A percentile compares a stretch with the other conserved stretches of the same genome.
These are phyloP conservation scores for Cardamine occulta DNA, from an alignment of 345 rosid genomes.

Conservation along the genomic window DNA sequence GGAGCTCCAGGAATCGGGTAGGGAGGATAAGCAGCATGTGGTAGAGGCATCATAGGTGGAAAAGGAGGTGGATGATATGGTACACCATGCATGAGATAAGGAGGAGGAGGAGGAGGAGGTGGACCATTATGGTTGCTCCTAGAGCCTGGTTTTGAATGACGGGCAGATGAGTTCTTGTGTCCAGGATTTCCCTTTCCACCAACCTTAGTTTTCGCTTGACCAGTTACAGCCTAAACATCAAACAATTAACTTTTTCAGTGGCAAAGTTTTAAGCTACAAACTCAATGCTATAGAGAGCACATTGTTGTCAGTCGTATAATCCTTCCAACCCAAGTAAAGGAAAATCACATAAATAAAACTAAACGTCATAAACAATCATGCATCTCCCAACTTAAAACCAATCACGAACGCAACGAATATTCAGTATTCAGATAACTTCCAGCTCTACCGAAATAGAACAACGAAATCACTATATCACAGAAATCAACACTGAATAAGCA, in stretches of 20 bases:
- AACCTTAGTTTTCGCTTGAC: constrained; percentile 59
- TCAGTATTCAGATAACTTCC: not conserved
- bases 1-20: constrained; percentile 68
- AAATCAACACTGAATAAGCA: not conserved
- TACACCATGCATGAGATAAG: constrained; percentile 54
- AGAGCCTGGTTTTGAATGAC: constrained; percentile 66
- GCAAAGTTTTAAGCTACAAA: not conserved
- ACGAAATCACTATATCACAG: not conserved
- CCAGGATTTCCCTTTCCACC: constrained; percentile 59
- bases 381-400: constrained; percentile 14
- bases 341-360: not conserved
- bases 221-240: constrained; percentile 57
- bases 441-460: not conserved
- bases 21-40: constrained; percentile 66
- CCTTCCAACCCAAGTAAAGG: constrained; percentile 4
- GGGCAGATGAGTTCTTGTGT: constrained; percentile 57
- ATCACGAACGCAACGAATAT: not conserved
- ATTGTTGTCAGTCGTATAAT: not conserved
- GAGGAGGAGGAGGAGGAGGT: constrained; percentile 47
- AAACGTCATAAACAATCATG: constrained; percentile 12
- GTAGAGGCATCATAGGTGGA: constrained; percentile 66
- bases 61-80: constrained; percentile 64
- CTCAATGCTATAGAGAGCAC: constrained; percentile 1
- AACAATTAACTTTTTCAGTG: constrained; percentile 4
- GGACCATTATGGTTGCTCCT: constrained; percentile 59